Percentiles rank a stretch among this genome's conserved stretches.
Evolutionary conservation across 1,139 yeast genomes (phyloP).

Genomic region (Blastobotrys elegans): DNA sequence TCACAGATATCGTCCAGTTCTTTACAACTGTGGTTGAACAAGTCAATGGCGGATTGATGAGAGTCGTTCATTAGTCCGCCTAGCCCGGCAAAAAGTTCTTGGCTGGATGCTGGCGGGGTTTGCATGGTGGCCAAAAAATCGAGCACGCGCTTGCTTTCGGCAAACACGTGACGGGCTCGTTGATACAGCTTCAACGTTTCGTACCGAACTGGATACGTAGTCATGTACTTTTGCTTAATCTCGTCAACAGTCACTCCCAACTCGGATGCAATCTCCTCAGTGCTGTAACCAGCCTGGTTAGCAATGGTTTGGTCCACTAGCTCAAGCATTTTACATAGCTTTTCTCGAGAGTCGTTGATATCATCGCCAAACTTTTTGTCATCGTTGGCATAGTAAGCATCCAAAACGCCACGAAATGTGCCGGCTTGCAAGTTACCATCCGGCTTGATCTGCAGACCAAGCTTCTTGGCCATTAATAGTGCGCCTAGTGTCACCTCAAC

Average conservation of each 20-base stretch:
- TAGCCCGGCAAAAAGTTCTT: constrained; percentile 30
- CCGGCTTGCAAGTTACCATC: constrained; percentile 58
- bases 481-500: constrained; percentile 67
- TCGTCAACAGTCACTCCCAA: constrained; percentile 44
- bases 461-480: constrained; percentile 48
- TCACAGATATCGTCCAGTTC: constrained; percentile 49
- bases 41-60: constrained; percentile 47
- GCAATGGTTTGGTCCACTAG: constrained; percentile 40
- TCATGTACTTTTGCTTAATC: constrained; percentile 44
- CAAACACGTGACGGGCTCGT: constrained; percentile 58
- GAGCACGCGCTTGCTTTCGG: constrained; percentile 59
- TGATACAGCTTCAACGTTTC: constrained; percentile 51
- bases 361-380: constrained; percentile 47
- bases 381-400: constrained; percentile 41
- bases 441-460: constrained; percentile 41
- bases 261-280: constrained; percentile 45
- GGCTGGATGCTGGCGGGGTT: background rate
- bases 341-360: constrained; percentile 41
- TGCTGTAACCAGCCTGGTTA: constrained; percentile 45
- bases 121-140: constrained; percentile 44
- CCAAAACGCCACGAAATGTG: constrained; percentile 63
- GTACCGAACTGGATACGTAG: constrained; percentile 54
- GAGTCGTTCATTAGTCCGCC: constrained; percentile 59
- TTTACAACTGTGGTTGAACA: constrained; percentile 52
- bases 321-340: constrained; percentile 39